Evolutionary conservation across 148 eudicot species (phyloP).

Genomic region (Fagopyrum esculentum): DNA sequence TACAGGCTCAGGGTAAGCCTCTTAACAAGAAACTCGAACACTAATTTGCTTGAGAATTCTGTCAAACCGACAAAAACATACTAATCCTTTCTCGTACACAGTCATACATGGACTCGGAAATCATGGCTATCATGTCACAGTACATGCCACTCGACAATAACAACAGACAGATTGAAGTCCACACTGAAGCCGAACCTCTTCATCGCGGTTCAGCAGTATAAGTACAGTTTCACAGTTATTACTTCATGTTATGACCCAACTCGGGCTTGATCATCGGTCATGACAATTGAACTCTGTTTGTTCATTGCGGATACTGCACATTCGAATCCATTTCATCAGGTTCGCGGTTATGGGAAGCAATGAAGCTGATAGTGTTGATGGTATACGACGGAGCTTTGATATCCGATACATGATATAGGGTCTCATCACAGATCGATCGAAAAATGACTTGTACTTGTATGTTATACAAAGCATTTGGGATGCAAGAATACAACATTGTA

Average conservation of each 20-base stretch:
- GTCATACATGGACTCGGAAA: conserved; percentile 98
- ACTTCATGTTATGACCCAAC: too few species aligned
- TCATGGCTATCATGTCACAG: conserved; percentile 95
- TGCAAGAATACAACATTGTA: not conserved
- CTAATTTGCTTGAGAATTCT: not conserved
- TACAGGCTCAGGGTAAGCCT: conserved; percentile 76
- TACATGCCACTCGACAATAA: conserved; percentile 94
- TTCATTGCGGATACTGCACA: not conserved
- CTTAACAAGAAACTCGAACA: not conserved
- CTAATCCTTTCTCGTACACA: conserved; percentile 19
- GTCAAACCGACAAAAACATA: not conserved
- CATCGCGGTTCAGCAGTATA: conserved; percentile 45
- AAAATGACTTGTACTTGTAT: conserved; percentile 1
- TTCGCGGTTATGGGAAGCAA: not conserved
- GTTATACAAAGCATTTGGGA: conserved; percentile 9
- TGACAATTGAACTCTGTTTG: not conserved
- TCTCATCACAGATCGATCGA: not conserved
- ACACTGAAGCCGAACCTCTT: conserved; percentile 59
- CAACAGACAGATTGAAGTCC: conserved; percentile 41
- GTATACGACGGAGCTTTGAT: not conserved
- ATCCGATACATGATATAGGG: not conserved
- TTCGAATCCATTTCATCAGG: not conserved
- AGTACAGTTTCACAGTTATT: not conserved
- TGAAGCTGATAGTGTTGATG: not conserved
- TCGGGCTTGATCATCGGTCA: not conserved